Conservation (phyloP, 2,329 filamentous ascomycete species). For the Colletotrichum euphorbiae region DNA sequence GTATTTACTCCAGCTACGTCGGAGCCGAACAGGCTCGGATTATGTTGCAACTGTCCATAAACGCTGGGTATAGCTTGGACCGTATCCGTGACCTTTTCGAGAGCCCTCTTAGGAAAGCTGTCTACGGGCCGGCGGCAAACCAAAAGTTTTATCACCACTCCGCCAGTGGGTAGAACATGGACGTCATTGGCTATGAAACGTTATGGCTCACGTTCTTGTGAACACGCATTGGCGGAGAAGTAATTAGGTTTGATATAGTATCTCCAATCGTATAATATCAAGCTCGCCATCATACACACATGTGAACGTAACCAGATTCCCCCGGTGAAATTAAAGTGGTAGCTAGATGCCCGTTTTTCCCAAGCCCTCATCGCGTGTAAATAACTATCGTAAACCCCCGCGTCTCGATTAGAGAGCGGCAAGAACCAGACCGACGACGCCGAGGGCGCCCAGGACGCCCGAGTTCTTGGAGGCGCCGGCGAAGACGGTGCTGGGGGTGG, state of each 20-base stretch:
- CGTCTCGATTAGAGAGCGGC: conserved; percentile 18
- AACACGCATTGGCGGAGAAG: background rate
- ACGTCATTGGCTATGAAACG: too few species aligned
- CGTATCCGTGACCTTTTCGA: conserved; percentile 48
- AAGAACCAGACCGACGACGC: conserved; percentile 19
- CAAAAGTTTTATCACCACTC: conserved; percentile 11
- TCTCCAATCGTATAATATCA: conserved; percentile 28
- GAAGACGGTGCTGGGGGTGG: conserved; percentile 29
- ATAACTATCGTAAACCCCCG: conserved; percentile 1
- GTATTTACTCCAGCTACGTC: conserved; percentile 46
- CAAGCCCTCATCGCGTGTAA: conserved; percentile 8
- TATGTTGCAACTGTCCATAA: conserved; percentile 48
- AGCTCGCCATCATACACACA: conserved; percentile 26
- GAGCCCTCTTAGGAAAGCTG: conserved; percentile 42
- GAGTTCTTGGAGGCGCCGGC: conserved; percentile 32
- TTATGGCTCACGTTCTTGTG: too few species aligned
- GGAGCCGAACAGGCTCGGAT: conserved; percentile 47
- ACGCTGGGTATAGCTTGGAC: conserved; percentile 45
- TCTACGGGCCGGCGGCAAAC: conserved; percentile 6
- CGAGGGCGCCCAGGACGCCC: conserved; percentile 16
- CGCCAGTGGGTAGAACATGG: background rate
- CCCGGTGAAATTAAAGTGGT: background rate
- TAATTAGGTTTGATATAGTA: conserved; percentile 21
- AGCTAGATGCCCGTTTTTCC: background rate
- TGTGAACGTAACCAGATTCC: conserved; percentile 10